These are phyloP conservation scores for Davidsoniella eucalypti DNA, from an alignment of 2,329 filamentous ascomycete genomes.

Conservation along the genomic window DNA sequence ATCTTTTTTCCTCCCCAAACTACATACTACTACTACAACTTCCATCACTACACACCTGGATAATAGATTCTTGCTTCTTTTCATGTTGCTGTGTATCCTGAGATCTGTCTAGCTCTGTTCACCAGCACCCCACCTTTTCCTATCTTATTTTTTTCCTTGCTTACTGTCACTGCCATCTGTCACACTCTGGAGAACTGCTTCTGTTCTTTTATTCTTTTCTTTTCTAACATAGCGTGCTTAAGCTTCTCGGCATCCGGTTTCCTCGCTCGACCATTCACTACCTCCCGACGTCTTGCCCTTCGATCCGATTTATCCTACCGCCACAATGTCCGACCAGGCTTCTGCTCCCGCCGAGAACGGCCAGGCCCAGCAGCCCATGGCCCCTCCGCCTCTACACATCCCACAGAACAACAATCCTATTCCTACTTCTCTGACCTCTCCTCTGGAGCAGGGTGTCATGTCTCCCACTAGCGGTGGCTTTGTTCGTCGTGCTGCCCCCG, in stretches of 20 bases:
- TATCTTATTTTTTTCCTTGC: too few relatives aligned
- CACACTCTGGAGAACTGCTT: slow-evolving; percentile 1
- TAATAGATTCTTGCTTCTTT: too few relatives aligned
- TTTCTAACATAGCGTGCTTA: slow-evolving; percentile 1
- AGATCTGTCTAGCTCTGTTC: too few relatives aligned
- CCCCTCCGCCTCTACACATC: slow-evolving; percentile 80
- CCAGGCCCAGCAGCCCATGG: slow-evolving; percentile 70
- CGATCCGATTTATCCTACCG: slow-evolving; percentile 3
- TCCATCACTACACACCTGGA: too few relatives aligned
- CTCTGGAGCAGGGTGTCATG: slow-evolving; percentile 61
- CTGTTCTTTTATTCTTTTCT: slow-evolving; percentile 10
- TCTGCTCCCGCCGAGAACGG: slow-evolving; percentile 36
- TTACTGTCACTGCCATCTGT: too few relatives aligned
- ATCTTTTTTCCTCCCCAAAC: too few relatives aligned
- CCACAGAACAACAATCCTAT: slow-evolving; percentile 94
- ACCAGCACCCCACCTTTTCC: too few relatives aligned
- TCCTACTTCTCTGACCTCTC: slow-evolving; percentile 79
- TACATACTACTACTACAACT: too few relatives aligned
- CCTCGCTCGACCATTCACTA: neutral
- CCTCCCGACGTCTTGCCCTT: slow-evolving; percentile 8
- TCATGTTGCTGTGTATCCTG: too few relatives aligned
- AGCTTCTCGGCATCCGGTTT: slow-evolving; percentile 1
- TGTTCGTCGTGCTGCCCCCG: slow-evolving; percentile 77
- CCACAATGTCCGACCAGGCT: slow-evolving; percentile 52
- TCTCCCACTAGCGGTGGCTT: slow-evolving; percentile 74